Conservation (phyloP, 2,329 filamentous ascomycete genomes). For the Neurospora sp. region DNA sequence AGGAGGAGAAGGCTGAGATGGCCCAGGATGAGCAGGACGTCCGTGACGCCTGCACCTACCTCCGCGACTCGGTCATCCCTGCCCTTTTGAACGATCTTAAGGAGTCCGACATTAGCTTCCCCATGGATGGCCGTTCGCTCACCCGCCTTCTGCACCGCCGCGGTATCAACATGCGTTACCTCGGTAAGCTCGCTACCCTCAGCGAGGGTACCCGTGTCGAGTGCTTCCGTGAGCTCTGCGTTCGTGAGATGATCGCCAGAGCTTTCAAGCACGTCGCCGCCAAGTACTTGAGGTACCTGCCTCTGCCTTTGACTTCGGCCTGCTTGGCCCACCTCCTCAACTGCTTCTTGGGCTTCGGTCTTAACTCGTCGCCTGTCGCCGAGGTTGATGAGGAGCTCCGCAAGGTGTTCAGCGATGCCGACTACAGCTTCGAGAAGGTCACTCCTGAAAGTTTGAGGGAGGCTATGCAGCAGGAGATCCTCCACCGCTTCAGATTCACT, state of each 20-base stretch:
- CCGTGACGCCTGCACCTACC: slow-evolving; percentile 68
- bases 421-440: slow-evolving; percentile 70
- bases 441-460: slow-evolving; percentile 62
- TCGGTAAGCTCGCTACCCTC: slow-evolving; percentile 71
- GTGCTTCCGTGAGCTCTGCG: slow-evolving; percentile 64
- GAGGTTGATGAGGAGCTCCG: slow-evolving; percentile 68
- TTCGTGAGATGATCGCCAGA: slow-evolving; percentile 92
- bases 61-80: slow-evolving; percentile 71
- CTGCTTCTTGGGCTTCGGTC: slow-evolving; percentile 69
- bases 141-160: slow-evolving; percentile 87
- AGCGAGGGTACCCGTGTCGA: slow-evolving; percentile 62
- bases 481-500: slow-evolving; percentile 65
- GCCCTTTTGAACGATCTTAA: slow-evolving; percentile 76
- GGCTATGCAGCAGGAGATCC: slow-evolving; percentile 62
- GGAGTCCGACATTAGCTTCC: slow-evolving; percentile 90
- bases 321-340: slow-evolving; percentile 85
- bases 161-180: slow-evolving; percentile 91
- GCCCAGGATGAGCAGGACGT: slow-evolving; percentile 81
- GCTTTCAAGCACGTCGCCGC: slow-evolving; percentile 89
- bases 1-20: slow-evolving; percentile 79
- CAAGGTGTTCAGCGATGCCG: slow-evolving; percentile 67
- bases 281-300: slow-evolving; percentile 67
- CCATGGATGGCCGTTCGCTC: slow-evolving; percentile 94
- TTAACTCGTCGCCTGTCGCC: slow-evolving; percentile 69
- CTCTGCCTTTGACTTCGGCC: slow-evolving; percentile 67